These are phyloP conservation scores for Mortierella sp. DNA, from an alignment of 371 early-diverging fungal species.

Conservation along the genomic window DNA sequence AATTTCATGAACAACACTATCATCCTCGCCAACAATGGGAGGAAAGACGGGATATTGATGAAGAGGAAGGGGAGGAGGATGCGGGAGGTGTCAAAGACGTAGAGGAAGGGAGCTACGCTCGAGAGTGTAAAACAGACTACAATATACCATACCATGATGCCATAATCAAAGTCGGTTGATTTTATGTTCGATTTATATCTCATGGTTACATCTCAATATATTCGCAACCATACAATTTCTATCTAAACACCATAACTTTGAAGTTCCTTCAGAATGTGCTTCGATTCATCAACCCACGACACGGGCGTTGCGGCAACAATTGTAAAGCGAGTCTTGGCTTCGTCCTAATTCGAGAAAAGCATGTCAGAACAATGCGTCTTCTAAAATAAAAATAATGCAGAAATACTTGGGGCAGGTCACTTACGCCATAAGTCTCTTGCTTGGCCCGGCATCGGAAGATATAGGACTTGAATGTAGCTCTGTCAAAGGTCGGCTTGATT, in stretches of 20 bases:
- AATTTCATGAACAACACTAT: slow-evolving; percentile 4
- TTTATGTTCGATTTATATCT: background rate
- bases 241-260: slow-evolving; percentile 53
- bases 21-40: background rate
- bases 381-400: background rate
- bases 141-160: background rate
- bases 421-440: slow-evolving; percentile 85
- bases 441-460: slow-evolving; percentile 84
- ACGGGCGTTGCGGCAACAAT: slow-evolving; percentile 66
- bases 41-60: background rate
- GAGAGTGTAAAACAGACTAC: background rate
- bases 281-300: slow-evolving; percentile 71
- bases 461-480: slow-evolving; percentile 76
- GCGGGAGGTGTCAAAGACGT: background rate
- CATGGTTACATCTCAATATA: background rate
- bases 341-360: slow-evolving; percentile 63
- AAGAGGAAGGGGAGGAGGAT: background rate
- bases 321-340: slow-evolving; percentile 64
- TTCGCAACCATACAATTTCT: background rate
- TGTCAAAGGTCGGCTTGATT: slow-evolving; percentile 41
- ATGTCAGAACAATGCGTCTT: background rate
- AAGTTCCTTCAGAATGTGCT: slow-evolving; percentile 63
- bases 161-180: background rate
- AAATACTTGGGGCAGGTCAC: slow-evolving; percentile 12
- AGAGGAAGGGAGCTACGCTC: background rate